These are phyloP conservation scores for Cladochytrium replicatum DNA, from an alignment of 192 early-diverging fungal genomes.

Conservation along the genomic window DNA sequence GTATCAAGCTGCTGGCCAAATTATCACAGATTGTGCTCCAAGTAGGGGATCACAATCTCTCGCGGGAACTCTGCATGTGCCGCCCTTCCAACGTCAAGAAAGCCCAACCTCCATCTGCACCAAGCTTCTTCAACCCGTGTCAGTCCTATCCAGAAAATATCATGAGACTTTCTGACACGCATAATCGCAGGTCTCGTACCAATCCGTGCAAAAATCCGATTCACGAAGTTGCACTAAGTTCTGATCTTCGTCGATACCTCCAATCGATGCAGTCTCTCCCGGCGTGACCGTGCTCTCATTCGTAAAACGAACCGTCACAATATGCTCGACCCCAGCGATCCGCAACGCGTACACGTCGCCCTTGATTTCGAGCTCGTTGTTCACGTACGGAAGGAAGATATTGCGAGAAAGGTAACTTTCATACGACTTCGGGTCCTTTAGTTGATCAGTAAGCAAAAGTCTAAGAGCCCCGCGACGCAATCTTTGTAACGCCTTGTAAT, in stretches of 20 bases:
- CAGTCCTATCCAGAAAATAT: conserved; percentile 12
- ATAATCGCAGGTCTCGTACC: not conserved
- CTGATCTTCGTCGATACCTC: conserved; percentile 24
- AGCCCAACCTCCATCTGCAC: conserved; percentile 17
- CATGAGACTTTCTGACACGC: not conserved
- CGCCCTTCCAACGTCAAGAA: conserved; percentile 12
- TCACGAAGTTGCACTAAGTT: conserved; percentile 17
- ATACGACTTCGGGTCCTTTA: conserved; percentile 41
- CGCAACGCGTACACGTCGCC: conserved; percentile 51
- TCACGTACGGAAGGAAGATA: conserved; percentile 82
- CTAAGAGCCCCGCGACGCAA: conserved; percentile 8
- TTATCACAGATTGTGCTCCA: too few species aligned
- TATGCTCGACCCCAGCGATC: conserved; percentile 50
- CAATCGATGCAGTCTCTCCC: conserved; percentile 33
- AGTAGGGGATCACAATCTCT: too few species aligned
- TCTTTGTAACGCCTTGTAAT: conserved; percentile 87
- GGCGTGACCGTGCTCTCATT: conserved; percentile 66
- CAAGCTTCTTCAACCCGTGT: conserved; percentile 24
- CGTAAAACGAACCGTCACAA: conserved; percentile 76
- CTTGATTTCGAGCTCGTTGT: conserved; percentile 56
- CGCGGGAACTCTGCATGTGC: too few species aligned
- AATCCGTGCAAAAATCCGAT: conserved; percentile 23
- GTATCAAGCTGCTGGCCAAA: too few species aligned
- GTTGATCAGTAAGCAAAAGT: not conserved
- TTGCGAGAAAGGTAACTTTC: conserved; percentile 63